phyloP scores from a whole-genome alignment of 495 filamentous ascomycete genomes.

The Apodospora peruviana region DNA sequence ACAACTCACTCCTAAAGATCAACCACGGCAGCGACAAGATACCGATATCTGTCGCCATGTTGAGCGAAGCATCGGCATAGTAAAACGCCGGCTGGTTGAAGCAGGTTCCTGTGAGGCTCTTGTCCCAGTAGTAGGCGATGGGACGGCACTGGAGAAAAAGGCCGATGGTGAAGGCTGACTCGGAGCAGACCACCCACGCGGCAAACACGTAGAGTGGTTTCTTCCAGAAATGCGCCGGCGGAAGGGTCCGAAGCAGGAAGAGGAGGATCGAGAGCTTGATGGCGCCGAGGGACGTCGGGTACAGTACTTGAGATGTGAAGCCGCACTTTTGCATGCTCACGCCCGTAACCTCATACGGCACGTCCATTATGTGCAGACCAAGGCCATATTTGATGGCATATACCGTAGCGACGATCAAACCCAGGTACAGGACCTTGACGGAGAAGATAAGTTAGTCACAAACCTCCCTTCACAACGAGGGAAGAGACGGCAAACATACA shows the following conservation, averaged over 20 bases:
- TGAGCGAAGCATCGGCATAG: slow-evolving; percentile 4
- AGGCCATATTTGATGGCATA: slow-evolving; percentile 3
- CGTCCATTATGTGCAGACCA: slow-evolving; percentile 2
- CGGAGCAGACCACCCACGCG: not conserved
- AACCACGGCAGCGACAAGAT: slow-evolving; percentile 6
- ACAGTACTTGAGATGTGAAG: slow-evolving; percentile 4
- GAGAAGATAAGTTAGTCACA: too few relatives aligned
- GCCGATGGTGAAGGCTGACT: slow-evolving; percentile 5
- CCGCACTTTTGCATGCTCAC: slow-evolving; percentile 7
- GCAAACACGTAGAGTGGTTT: slow-evolving; percentile 1
- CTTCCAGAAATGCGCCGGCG: not conserved
- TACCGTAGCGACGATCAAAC: not conserved
- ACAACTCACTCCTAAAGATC: slow-evolving; percentile 1
- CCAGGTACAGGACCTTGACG: slow-evolving; percentile 2
- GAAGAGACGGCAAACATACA: too few relatives aligned
- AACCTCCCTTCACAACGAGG: too few relatives aligned
- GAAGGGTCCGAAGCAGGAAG: slow-evolving; percentile 1
- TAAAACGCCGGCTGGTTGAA: slow-evolving; percentile 8
- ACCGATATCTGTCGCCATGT: slow-evolving; percentile 5
- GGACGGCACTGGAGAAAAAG: slow-evolving; percentile 6
- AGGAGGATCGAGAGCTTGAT: slow-evolving; percentile 4
- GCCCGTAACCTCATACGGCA: not conserved
- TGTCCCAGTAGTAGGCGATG: slow-evolving; percentile 6
- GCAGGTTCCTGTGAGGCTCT: not conserved
- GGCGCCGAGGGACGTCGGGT: not conserved